phyloP scores from a whole-genome alignment of 2,329 filamentous ascomycete species.

The Bipolaris gigantea region DNA sequence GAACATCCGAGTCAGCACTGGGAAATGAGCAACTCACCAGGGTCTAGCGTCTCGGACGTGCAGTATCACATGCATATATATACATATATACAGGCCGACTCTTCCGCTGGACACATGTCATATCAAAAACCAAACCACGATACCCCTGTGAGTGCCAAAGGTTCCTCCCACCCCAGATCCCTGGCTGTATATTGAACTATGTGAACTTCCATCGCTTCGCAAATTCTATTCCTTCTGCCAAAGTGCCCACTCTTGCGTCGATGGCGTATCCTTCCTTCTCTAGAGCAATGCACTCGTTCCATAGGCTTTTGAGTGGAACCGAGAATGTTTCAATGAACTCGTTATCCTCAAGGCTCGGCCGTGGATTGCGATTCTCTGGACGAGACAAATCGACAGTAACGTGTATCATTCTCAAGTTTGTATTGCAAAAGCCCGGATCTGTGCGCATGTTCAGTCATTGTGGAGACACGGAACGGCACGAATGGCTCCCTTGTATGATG shows the following conservation, averaged over 20 bases:
- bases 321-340: constrained; percentile 83
- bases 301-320: constrained; percentile 65
- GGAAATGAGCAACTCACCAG: too few species aligned
- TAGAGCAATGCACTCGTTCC: constrained; percentile 66
- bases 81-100: too few species aligned
- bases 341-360: constrained; percentile 73
- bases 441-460: not conserved
- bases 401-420: constrained; percentile 65
- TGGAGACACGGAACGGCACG: too few species aligned
- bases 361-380: constrained; percentile 68
- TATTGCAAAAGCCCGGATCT: constrained; percentile 50
- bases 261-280: constrained; percentile 75
- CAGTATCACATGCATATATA: too few species aligned
- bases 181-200: not conserved
- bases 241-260: constrained; percentile 74
- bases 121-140: too few species aligned
- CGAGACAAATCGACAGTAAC: constrained; percentile 70
- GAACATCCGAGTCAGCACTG: too few species aligned
- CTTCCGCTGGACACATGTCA: too few species aligned
- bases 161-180: too few species aligned
- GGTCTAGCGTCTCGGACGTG: too few species aligned
- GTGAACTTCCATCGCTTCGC: constrained; percentile 56
- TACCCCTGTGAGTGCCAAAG: too few species aligned
- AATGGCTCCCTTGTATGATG: too few species aligned
- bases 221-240: constrained; percentile 77